Evolutionary conservation across 2,329 filamentous ascomycete species (phyloP).

Genomic region (Fusarium cicatricum): DNA sequence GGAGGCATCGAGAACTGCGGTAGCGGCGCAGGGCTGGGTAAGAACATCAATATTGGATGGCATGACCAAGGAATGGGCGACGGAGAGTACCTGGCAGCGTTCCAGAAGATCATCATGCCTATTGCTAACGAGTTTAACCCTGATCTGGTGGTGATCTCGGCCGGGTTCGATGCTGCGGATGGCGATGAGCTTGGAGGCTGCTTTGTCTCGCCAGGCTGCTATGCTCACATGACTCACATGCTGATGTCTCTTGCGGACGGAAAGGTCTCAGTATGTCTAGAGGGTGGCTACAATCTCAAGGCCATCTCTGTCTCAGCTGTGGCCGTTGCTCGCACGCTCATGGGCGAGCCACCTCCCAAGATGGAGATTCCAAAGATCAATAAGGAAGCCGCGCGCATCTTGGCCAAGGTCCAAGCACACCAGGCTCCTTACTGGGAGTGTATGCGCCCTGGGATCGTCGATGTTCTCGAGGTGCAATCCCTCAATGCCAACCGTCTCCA

Average conservation of each 20-base stretch:
- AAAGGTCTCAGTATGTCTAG: slow-evolving; percentile 90
- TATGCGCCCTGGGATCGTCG: slow-evolving; percentile 74
- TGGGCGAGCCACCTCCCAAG: slow-evolving; percentile 87
- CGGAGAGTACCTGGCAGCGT: slow-evolving; percentile 95
- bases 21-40: slow-evolving; percentile 62
- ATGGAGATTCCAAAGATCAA: slow-evolving; percentile 65
- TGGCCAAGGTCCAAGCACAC: slow-evolving; percentile 66
- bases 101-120: slow-evolving; percentile 96
- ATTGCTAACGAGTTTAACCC: slow-evolving; percentile 93
- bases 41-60: slow-evolving; percentile 74
- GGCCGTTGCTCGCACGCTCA: slow-evolving; percentile 89
- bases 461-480: slow-evolving; percentile 60
- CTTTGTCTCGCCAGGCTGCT: slow-evolving; percentile 89
- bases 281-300: slow-evolving; percentile 93
- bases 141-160: slow-evolving; percentile 93
- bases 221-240: slow-evolving; percentile 99
- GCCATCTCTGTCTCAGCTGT: slow-evolving; percentile 94
- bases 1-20: slow-evolving; percentile 69
- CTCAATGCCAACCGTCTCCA: slow-evolving; percentile 72
- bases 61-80: slow-evolving; percentile 85
- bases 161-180: slow-evolving; percentile 94
- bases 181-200: slow-evolving; percentile 94
- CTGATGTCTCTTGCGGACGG: slow-evolving; percentile 93
- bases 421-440: slow-evolving; percentile 85
- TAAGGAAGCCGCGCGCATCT: slow-evolving; percentile 62